Conservation (phyloP, 306 rosid species). For the Vigna radiata region DNA sequence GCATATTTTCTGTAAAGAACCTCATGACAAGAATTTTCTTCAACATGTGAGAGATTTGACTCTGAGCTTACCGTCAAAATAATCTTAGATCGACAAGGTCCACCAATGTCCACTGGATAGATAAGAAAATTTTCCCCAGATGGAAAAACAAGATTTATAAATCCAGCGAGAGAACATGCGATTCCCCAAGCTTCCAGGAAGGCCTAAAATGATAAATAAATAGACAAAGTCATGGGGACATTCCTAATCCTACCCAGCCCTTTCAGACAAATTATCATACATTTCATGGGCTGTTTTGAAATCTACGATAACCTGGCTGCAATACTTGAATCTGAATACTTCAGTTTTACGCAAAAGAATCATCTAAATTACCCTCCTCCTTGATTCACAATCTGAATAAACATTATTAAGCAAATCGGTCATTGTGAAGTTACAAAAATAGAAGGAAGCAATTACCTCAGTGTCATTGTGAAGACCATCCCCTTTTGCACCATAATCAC, state of each 20-base stretch:
- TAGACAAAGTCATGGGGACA: constrained; percentile 2
- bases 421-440: not conserved
- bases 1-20: not conserved
- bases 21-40: constrained; percentile 8
- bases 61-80: constrained; percentile 62
- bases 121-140: constrained; percentile 60
- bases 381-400: not conserved
- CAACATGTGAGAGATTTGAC: constrained; percentile 14
- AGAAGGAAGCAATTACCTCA: constrained; percentile 49
- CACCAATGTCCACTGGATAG: constrained; percentile 70
- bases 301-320: not conserved
- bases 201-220: constrained; percentile 60
- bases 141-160: constrained; percentile 55
- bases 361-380: constrained; percentile 1
- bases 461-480: constrained; percentile 79
- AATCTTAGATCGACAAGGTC: constrained; percentile 84
- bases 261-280: constrained; percentile 22
- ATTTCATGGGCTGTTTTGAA: not conserved
- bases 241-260: constrained; percentile 2
- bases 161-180: constrained; percentile 66
- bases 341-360: not conserved
- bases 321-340: not conserved
- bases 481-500: constrained; percentile 79
- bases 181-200: constrained; percentile 66
- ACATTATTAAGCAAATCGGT: not conserved